Percentiles rank a stretch among this genome's conserved stretches.
phyloP scores from a whole-genome alignment of 371 early-diverging fungal species.

The Funneliformis caledonium region DNA sequence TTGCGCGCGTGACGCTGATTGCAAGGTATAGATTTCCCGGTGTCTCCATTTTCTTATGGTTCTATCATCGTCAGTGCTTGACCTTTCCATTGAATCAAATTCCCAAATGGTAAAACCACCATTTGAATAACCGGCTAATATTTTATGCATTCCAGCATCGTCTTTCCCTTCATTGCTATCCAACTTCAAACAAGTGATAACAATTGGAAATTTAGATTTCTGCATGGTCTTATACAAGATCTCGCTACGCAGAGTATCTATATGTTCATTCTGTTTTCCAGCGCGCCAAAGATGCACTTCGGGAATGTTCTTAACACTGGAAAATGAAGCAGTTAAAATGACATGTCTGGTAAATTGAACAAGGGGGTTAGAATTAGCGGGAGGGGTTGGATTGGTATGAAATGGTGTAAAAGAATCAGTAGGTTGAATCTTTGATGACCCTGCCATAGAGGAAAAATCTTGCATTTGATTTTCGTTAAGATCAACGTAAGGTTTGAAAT shows the following conservation, averaged over 20 bases:
- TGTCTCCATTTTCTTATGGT: constrained; percentile 16
- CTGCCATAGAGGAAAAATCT: neutral
- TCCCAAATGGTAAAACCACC: constrained; percentile 55
- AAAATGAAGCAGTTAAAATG: constrained; percentile 33
- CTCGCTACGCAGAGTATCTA: constrained; percentile 11
- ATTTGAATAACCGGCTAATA: constrained; percentile 53
- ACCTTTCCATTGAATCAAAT: constrained; percentile 20
- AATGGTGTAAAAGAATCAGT: neutral
- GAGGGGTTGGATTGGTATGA: neutral
- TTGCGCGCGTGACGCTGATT: neutral
- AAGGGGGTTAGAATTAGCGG: constrained; percentile 31
- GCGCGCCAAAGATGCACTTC: constrained; percentile 28
- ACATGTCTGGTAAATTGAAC: constrained; percentile 40
- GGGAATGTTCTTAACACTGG: neutral
- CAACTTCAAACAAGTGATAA: constrained; percentile 39
- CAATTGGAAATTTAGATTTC: constrained; percentile 18
- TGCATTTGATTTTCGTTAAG: neutral
- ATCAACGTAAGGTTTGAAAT: constrained; percentile 21
- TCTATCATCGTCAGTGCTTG: constrained; percentile 24
- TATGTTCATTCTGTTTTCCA: constrained; percentile 22
- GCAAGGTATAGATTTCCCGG: constrained; percentile 18
- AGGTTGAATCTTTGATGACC: neutral
- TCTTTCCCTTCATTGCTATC: constrained; percentile 40
- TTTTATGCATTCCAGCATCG: constrained; percentile 17
- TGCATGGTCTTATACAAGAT: neutral